phyloP scores from a whole-genome alignment of 306 rosid genomes.

The Rosa chinensis region DNA sequence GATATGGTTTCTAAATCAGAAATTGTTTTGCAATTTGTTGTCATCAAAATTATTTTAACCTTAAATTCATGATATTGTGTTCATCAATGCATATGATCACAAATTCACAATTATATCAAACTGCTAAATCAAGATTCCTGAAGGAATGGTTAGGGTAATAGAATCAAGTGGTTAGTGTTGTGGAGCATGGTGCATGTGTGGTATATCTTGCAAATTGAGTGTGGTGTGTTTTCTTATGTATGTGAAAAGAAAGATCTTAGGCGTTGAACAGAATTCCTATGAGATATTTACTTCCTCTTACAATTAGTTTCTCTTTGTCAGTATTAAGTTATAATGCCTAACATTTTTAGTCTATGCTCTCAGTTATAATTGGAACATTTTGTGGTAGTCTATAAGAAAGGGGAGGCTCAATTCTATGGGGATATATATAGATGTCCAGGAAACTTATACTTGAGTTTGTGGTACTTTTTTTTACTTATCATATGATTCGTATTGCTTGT shows the following conservation, averaged over 20 bases:
- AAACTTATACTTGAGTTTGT: background rate
- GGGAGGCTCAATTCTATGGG: background rate
- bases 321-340: background rate
- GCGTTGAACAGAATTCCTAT: background rate
- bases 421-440: background rate
- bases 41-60: background rate
- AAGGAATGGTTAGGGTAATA: background rate
- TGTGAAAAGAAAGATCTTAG: background rate
- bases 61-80: background rate
- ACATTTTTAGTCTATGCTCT: background rate
- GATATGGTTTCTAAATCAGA: background rate
- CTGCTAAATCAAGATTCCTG: background rate
- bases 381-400: background rate
- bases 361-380: background rate
- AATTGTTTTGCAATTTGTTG: background rate
- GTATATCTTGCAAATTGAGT: background rate
- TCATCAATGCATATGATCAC: background rate
- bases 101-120: background rate
- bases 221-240: background rate
- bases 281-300: background rate
- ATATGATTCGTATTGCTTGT: background rate
- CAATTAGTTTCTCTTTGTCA: background rate
- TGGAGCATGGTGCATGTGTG: background rate
- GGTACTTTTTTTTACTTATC: background rate
- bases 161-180: background rate